Evolutionary conservation across 192 early-diverging fungal genomes (phyloP), one percentile per base, ranked within the genome.

Genomic region (Podila horticola): DNA sequence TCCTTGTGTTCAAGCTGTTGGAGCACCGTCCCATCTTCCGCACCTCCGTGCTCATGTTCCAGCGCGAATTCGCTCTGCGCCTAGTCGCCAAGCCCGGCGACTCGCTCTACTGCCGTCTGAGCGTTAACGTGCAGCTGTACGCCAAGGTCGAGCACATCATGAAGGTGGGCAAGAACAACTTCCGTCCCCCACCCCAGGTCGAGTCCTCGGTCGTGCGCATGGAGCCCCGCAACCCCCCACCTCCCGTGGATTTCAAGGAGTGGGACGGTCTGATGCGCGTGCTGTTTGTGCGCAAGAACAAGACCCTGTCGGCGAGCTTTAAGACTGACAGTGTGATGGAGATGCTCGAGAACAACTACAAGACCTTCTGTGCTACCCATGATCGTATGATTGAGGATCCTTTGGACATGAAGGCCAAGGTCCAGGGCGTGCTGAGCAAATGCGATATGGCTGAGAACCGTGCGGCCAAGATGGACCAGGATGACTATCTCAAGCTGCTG

Each of bases 151-250:
- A 95, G 58, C 98, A 97, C 68, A 91, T 98, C 51, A 98, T 98
- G 96, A 99, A 97, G 86, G 93, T 99, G 8, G 95, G 95, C 70
- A 95, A 93, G 84, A 98, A 98, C 88, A 98, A 98, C 86, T 99
- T 99, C 84, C 88, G 96, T 70, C 98, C 98, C 64, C 96, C 97
- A 71, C 98, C 98, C 22, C 90, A 98, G 66, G 98, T 99, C 36
- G 98, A 99, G 76, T 95, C 94, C 71, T 92, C 89, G 71, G 98
- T 99, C 2, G 96, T 99, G n/a, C 85, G 94, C 63, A 90, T 99
- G 64, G 97, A 98, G 82, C 97, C 96, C 2, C 82, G 89, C 34
- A 94, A 97, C 75, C 98, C 98, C 24, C 97, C 97, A 36, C 98
- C 98, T 22, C 93, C 97, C 1, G 89, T 99, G 28, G 90, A 97